Evolutionary conservation across 202 grass and related monocot genomes (phyloP), one percentile per base, ranked within the genome.

Genomic region (Cymbopogon flexuosus): DNA sequence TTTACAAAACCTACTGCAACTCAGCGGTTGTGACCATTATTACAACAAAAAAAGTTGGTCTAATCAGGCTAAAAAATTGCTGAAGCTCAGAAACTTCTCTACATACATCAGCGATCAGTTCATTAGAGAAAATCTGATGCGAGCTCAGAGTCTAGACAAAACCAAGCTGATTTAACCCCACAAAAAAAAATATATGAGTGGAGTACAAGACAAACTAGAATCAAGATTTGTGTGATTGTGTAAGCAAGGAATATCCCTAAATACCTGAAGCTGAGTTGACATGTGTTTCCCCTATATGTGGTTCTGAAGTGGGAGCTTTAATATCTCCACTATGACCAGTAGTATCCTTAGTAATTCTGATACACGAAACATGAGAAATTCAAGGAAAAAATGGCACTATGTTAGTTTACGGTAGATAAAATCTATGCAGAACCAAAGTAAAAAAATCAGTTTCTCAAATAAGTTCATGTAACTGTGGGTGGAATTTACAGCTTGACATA

Each of bases 191-290:
- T 6, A 16, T 6, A 34, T 8, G 36, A 39, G 6, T 57, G n/a
- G n/a, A 45, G 16, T 66, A 67, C 58, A 8, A 57, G 5, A 42
- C 34, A 65, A 70, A 72, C 34, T 39, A 46, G 24, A 52, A 62
- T 67, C 16, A 68, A 77, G 12, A 58, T 65, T 70, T 40, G 8
- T 57, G n/a, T 57, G 52, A 57, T 22, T 57, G 45, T 65, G 30
- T 10, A 19, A 68, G 37, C 21, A 77, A 60, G 39, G 56, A 49
- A 62, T 68, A 68, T 79, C 78, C 34, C 56, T 73, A 33, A 70
- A 78, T 86, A 89, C 88, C 88, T 86, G 75, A 86, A 22, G 61
- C 69, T 68, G 78, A 79, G 73, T 89, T 85, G 52, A 73, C 11
- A 81, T 52, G 65, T 33, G 73, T 42, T 77, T 81, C 87, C 72